Conservation (phyloP, 345 rosid species). For the Eucalyptus sp. region DNA sequence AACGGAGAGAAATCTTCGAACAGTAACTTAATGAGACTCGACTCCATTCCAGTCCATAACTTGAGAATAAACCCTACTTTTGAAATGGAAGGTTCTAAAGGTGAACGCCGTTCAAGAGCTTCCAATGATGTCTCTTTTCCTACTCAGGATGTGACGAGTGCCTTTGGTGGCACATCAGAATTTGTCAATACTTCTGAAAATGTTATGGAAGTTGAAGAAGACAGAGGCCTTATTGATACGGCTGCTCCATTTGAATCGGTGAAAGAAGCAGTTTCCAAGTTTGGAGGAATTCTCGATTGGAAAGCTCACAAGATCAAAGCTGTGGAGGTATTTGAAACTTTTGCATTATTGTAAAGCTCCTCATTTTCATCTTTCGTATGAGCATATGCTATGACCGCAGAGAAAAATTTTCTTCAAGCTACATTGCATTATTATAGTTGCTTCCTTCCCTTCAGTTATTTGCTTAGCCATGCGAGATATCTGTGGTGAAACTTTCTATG, state of each 20-base stretch:
- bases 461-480: background rate
- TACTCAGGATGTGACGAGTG: background rate
- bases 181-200: constrained; percentile 12
- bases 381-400: background rate
- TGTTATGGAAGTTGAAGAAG: constrained; percentile 11
- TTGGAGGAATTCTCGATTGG: constrained; percentile 97
- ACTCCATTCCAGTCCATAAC: background rate
- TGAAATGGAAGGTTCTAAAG: background rate
- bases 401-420: background rate
- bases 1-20: background rate
- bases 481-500: background rate
- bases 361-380: background rate
- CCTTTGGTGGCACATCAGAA: constrained; percentile 6
- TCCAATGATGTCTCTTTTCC: background rate
- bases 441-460: background rate
- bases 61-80: background rate
- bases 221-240: constrained; percentile 64
- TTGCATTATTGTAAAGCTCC: background rate
- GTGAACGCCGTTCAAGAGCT: background rate
- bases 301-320: constrained; percentile 78
- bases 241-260: constrained; percentile 89
- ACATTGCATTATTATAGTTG: background rate
- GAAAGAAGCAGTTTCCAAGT: constrained; percentile 88
- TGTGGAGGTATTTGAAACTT: constrained; percentile 45
- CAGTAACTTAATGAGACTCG: background rate